Evolutionary conservation across 2,329 filamentous ascomycete species (phyloP).

Genomic region (Thielaviopsis populi): DNA sequence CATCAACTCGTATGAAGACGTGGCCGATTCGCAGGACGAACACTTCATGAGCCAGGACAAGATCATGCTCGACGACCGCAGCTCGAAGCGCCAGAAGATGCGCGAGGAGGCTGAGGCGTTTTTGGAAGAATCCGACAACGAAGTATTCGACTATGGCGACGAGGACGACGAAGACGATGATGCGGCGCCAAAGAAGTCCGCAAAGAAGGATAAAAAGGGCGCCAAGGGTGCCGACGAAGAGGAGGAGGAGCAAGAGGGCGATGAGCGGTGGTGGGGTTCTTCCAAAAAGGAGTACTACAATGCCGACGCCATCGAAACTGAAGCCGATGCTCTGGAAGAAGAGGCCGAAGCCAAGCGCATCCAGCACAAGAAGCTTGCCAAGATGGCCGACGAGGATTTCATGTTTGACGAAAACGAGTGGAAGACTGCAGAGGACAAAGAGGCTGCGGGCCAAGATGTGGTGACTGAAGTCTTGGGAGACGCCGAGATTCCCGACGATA

Average conservation of each 20-base stretch:
- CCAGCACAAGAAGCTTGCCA: constrained; percentile 78
- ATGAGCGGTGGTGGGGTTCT: constrained; percentile 67
- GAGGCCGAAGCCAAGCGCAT: constrained; percentile 77
- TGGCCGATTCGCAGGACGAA: constrained; percentile 88
- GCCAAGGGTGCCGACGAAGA: constrained; percentile 46
- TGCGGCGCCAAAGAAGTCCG: constrained; percentile 26
- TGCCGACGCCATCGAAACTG: constrained; percentile 56
- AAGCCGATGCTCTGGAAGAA: constrained; percentile 66
- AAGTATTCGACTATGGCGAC: constrained; percentile 36
- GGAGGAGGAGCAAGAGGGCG: constrained; percentile 37
- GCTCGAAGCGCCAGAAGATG: constrained; percentile 61
- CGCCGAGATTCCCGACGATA: constrained; percentile 63
- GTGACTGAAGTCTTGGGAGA: constrained; percentile 80
- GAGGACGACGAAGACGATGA: constrained; percentile 28
- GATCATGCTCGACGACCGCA: constrained; percentile 65
- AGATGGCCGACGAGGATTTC: constrained; percentile 85
- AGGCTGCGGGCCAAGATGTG: constrained; percentile 37
- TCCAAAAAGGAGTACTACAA: constrained; percentile 88
- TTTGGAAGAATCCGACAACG: constrained; percentile 47
- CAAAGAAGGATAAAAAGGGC: constrained; percentile 20
- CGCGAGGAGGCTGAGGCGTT: constrained; percentile 49
- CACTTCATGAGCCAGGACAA: constrained; percentile 79
- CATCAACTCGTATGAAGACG: constrained; percentile 57
- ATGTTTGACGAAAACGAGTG: constrained; percentile 84
- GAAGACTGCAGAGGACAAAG: constrained; percentile 43